Evolutionary conservation across 768 basidiomycete species (phyloP), one percentile per base, ranked within the genome.

Genomic region (Tubosaeta sp.): DNA sequence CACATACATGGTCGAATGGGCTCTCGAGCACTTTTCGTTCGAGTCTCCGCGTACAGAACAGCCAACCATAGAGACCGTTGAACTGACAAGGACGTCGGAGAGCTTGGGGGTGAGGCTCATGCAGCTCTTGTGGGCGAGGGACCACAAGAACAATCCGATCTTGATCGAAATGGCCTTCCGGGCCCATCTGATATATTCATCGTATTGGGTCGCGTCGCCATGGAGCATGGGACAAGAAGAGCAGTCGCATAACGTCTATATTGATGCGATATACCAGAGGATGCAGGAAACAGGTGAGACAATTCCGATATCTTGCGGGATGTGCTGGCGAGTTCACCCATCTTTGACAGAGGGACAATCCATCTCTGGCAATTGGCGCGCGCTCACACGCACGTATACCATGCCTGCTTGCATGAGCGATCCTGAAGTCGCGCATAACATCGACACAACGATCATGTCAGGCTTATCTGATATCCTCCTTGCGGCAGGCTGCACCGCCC

Each of bases 1-100:
- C 9, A 71, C 74, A 0, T 67, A 64, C 32, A 69, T 81, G 44
- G 71, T 76, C 6, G 76, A 79, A 48, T 57, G 71, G 46, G 67
- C 75, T 13, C 65, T 74, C 5, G 77, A 76, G 48, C 46, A 67
- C 3, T 71, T 74, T 58, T 55, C 47, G 7, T 59, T 70, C 31
- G 62, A 59, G 43, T 24, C 4, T 1, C 41, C 21, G 13, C 46
- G 31, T 38, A 21, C 44, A 41, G 49, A 50, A 49, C 47, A 4
- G 46, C 51, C 19, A 50, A 53, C 16, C 35, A 30, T 36, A 22
- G 46, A 18, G 39, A 43, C 11, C 31, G 38, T 14, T 14, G 53
- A 62, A 41, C 48, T 53, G 30, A 50, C 59, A 19, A 49, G 58
- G 40, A 19, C 51, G 9, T 45, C 30, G 9, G 36, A 54, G 7